A percentile compares a stretch with the other conserved stretches of the same genome.
phyloP scores from a whole-genome alignment of 345 rosid genomes.

The Cardamine resedifolia region DNA sequence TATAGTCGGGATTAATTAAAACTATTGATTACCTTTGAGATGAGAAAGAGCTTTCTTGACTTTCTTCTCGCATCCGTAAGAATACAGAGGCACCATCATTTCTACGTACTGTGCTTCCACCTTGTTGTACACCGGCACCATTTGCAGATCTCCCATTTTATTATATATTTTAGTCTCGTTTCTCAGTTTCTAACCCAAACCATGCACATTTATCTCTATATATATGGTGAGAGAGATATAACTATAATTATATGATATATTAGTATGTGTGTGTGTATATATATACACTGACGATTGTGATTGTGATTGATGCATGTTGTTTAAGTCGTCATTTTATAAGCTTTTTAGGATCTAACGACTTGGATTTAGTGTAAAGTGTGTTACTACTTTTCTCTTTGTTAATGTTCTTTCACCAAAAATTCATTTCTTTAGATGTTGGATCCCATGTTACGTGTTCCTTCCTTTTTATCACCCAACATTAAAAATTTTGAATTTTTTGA shows the following conservation, averaged over 20 bases:
- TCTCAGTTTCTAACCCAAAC: slow-evolving; percentile 7
- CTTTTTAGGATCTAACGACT: slow-evolving; percentile 33
- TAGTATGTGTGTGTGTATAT: neutral
- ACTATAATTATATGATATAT: neutral
- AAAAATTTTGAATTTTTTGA: slow-evolving; percentile 3
- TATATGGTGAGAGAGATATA: neutral
- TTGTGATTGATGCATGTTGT: slow-evolving; percentile 24
- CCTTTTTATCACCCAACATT: neutral
- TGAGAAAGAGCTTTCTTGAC: slow-evolving; percentile 67
- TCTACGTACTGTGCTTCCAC: slow-evolving; percentile 93
- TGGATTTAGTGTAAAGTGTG: slow-evolving; percentile 39
- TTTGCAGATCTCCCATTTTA: slow-evolving; percentile 66
- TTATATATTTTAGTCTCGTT: neutral
- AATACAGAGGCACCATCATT: slow-evolving; percentile 92
- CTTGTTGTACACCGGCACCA: slow-evolving; percentile 56
- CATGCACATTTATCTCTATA: slow-evolving; percentile 5
- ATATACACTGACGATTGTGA: neutral
- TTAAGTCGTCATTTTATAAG: slow-evolving; percentile 32
- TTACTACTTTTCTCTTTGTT: slow-evolving; percentile 22
- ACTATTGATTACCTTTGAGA: slow-evolving; percentile 63
- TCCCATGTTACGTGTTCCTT: slow-evolving; percentile 31
- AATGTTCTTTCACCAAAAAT: slow-evolving; percentile 4
- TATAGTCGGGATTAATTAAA: neutral
- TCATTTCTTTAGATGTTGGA: slow-evolving; percentile 17
- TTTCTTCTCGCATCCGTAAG: slow-evolving; percentile 82